Evolutionary conservation across 1,284 basidiomycete genomes (phyloP).

Genomic region (Neonothopanus nambi): DNA sequence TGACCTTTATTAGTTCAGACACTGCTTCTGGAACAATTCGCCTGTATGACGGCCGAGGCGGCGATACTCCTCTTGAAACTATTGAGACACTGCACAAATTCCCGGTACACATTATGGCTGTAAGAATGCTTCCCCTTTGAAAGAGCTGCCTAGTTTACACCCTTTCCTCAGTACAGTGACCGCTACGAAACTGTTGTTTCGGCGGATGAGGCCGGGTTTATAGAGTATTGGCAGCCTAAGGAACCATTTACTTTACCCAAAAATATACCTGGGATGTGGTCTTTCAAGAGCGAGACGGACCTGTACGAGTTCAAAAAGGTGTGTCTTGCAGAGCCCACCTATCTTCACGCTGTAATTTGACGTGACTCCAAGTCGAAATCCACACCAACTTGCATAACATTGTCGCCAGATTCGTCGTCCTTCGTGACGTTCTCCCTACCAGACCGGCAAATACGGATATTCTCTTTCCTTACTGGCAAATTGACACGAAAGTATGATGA

Average conservation of each 20-base stretch:
- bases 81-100: slow-evolving; percentile 80
- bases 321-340: slow-evolving; percentile 12
- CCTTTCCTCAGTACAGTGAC: slow-evolving; percentile 75
- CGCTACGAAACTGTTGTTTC: slow-evolving; percentile 91
- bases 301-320: slow-evolving; percentile 99
- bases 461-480: slow-evolving; percentile 90
- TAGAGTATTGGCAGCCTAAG: slow-evolving; percentile 94
- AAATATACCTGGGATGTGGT: slow-evolving; percentile 81
- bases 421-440: slow-evolving; percentile 93
- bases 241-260: slow-evolving; percentile 87
- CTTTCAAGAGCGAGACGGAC: slow-evolving; percentile 90
- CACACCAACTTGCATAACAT: slow-evolving; percentile 85
- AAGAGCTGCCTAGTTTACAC: background rate
- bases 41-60: slow-evolving; percentile 92
- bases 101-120: slow-evolving; percentile 89
- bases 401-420: slow-evolving; percentile 85
- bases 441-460: slow-evolving; percentile 92
- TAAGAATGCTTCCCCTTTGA: slow-evolving; percentile 41
- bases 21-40: slow-evolving; percentile 73
- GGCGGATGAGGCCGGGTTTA: slow-evolving; percentile 91
- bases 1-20: slow-evolving; percentile 65
- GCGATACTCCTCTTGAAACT: slow-evolving; percentile 73
- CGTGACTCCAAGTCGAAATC: slow-evolving; percentile 72
- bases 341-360: slow-evolving; percentile 6
- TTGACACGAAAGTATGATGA: slow-evolving; percentile 94